Conservation (phyloP, 2,329 filamentous ascomycete species). For the Stenocarpella maydis region DNA sequence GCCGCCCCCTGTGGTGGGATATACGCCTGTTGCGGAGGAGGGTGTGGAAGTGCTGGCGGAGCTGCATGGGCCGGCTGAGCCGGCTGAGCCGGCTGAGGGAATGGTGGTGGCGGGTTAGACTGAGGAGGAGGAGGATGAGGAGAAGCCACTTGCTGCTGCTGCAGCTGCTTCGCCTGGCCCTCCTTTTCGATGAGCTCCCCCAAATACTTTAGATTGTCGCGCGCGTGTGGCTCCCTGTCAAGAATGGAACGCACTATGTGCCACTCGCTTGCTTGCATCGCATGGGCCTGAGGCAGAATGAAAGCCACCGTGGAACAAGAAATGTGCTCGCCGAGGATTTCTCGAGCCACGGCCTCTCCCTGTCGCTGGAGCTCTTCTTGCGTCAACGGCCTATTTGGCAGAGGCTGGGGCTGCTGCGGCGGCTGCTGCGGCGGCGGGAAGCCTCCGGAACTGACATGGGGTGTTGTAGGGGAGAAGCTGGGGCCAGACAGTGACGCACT, state of each 20-base stretch:
- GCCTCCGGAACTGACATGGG: conserved; percentile 43
- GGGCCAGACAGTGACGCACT: conserved; percentile 59
- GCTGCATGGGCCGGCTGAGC: background rate
- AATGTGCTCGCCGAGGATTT: conserved; percentile 71
- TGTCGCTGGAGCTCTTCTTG: conserved; percentile 54
- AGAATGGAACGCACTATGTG: conserved; percentile 75
- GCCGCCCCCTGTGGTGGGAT: background rate
- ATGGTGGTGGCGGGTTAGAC: conserved; percentile 18
- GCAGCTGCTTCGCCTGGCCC: conserved; percentile 39
- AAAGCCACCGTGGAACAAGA: conserved; percentile 73
- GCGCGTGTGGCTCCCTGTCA: conserved; percentile 69
- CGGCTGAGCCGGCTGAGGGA: background rate
- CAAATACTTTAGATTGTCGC: conserved; percentile 67
- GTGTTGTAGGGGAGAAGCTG: conserved; percentile 62
- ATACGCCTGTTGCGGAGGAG: background rate
- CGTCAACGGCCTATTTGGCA: conserved; percentile 44
- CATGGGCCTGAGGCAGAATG: conserved; percentile 72
- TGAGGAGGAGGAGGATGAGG: background rate
- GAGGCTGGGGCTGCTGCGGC: background rate
- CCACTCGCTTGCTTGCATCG: conserved; percentile 77
- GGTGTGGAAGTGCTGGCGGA: background rate
- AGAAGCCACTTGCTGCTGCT: conserved; percentile 10
- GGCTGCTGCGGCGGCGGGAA: conserved; percentile 43
- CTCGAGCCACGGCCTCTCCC: conserved; percentile 65
- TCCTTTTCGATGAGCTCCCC: conserved; percentile 63